A percentile compares a stretch with the other conserved stretches of the same genome.
These are phyloP conservation scores for Solanum hybrid DNA, from an alignment of 305 asterid species.

Conservation along the genomic window DNA sequence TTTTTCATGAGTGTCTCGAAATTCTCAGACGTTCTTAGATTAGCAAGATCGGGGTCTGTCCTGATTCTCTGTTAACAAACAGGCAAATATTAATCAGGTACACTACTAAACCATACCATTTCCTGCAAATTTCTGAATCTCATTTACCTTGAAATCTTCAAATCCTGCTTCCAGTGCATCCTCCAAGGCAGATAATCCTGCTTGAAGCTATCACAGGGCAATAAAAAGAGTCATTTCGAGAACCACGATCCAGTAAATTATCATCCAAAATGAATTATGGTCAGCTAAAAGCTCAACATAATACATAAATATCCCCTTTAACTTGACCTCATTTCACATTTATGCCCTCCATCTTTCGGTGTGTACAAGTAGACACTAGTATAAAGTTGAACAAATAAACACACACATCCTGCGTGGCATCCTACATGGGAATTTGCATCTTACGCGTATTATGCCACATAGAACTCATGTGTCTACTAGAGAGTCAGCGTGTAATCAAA, in stretches of 20 bases:
- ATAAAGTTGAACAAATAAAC: background rate
- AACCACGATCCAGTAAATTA: background rate
- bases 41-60: slow-evolving; percentile 83
- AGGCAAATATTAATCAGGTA: background rate
- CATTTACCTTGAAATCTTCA: slow-evolving; percentile 75
- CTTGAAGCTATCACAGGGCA: slow-evolving; percentile 51
- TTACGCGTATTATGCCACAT: too few species aligned
- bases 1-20: slow-evolving; percentile 70
- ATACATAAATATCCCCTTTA: background rate
- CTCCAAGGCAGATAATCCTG: slow-evolving; percentile 77
- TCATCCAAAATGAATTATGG: background rate
- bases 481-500: background rate
- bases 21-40: slow-evolving; percentile 53
- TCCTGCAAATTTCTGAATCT: background rate
- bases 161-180: slow-evolving; percentile 83
- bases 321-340: background rate
- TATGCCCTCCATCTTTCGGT: background rate
- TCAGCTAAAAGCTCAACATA: background rate
- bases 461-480: background rate
- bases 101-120: background rate
- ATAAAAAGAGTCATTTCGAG: background rate
- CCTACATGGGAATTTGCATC: background rate
- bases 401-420: background rate
- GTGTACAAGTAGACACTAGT: background rate
- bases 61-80: slow-evolving; percentile 57